Conservation (phyloP, 1,284 basidiomycete genomes). For the Leccinum laetum region DNA sequence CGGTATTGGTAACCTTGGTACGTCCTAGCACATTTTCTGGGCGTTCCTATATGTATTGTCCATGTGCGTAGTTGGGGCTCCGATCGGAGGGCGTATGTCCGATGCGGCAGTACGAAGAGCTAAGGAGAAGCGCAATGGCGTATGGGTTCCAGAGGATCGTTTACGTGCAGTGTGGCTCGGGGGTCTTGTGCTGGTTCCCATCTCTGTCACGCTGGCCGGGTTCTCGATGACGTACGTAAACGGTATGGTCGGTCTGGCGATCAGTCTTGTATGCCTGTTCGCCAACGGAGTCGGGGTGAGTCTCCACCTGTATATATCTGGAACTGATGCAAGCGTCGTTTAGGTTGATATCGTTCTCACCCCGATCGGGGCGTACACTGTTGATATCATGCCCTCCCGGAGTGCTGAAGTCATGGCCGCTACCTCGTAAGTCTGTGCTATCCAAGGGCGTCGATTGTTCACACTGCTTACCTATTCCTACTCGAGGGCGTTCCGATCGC, state of each 20-base stretch:
- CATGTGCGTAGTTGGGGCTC: conserved; percentile 46
- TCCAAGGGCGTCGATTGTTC: background rate
- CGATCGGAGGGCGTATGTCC: conserved; percentile 51
- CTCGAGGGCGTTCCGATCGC: conserved; percentile 43
- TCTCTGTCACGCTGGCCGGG: conserved; percentile 27
- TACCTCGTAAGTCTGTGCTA: conserved; percentile 30
- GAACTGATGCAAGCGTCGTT: background rate
- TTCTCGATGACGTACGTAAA: conserved; percentile 35
- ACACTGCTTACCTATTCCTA: background rate
- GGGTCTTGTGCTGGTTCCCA: conserved; percentile 41
- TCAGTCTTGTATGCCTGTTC: conserved; percentile 45
- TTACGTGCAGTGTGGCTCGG: conserved; percentile 51
- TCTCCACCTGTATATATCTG: background rate
- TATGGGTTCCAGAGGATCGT: conserved; percentile 61
- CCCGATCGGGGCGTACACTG: conserved; percentile 53
- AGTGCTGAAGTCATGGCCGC: conserved; percentile 56
- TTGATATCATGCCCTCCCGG: conserved; percentile 54
- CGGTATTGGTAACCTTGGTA: conserved; percentile 62
- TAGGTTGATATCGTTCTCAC: conserved; percentile 49
- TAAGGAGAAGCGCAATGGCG: conserved; percentile 47
- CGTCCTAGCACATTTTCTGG: background rate
- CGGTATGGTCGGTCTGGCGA: conserved; percentile 39
- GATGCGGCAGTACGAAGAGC: conserved; percentile 50
- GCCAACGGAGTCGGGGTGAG: conserved; percentile 51
- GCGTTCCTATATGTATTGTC: background rate